Conservation (phyloP, 2,329 filamentous ascomycete genomes). For the Akanthomyces lecanii region DNA sequence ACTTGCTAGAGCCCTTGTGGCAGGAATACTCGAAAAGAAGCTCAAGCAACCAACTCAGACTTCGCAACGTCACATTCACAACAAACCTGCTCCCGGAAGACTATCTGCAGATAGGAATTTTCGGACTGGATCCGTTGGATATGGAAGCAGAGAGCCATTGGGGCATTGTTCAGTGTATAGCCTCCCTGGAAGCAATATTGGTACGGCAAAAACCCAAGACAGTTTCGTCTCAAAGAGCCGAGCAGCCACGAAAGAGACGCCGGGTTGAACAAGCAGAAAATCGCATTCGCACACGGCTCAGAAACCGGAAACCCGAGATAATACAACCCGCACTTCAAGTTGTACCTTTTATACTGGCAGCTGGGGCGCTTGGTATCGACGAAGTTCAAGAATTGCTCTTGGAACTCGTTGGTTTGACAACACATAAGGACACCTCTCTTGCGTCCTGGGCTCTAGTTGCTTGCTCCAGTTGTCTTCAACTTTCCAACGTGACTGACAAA, state of each 20-base stretch:
- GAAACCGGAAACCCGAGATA: constrained; percentile 39
- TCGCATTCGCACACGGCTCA: constrained; percentile 47
- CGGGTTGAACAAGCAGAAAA: constrained; percentile 40
- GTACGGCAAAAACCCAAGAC: constrained; percentile 25
- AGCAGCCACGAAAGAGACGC: constrained; percentile 51
- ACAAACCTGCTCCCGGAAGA: constrained; percentile 39
- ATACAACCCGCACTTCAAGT: constrained; percentile 54
- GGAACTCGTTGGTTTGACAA: constrained; percentile 54
- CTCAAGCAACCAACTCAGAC: constrained; percentile 66
- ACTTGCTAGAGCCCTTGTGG: constrained; percentile 68
- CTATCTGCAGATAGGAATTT: constrained; percentile 46
- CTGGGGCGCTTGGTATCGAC: constrained; percentile 42
- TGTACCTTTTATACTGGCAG: constrained; percentile 52
- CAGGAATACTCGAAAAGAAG: constrained; percentile 71
- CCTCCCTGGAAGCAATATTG: constrained; percentile 51
- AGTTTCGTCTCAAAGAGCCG: constrained; percentile 24
- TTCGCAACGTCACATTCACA: constrained; percentile 69
- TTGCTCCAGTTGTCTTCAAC: constrained; percentile 52
- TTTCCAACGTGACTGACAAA: constrained; percentile 31
- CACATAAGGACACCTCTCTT: constrained; percentile 63
- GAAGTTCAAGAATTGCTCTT: constrained; percentile 54
- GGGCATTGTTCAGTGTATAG: constrained; percentile 56
- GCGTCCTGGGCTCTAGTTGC: constrained; percentile 82
- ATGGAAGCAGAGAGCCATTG: constrained; percentile 55
- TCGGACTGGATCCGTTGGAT: constrained; percentile 51